Conservation (phyloP, 306 rosid genomes). For the Hylodesmum podocarpum region DNA sequence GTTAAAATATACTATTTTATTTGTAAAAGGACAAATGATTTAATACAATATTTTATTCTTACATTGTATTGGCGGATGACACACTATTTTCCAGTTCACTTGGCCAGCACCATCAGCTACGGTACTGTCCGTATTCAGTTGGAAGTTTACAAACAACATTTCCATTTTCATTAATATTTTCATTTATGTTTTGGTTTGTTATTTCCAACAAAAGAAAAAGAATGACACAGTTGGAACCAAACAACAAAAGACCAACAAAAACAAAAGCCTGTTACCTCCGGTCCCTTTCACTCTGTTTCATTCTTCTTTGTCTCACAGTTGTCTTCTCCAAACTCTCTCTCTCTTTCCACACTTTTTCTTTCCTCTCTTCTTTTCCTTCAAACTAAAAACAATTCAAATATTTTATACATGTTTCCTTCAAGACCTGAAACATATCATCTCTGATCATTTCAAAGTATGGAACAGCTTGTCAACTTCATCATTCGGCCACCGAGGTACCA, state of each 20-base stretch:
- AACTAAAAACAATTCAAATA: not conserved
- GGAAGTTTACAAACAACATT: constrained; percentile 1
- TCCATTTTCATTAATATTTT: not conserved
- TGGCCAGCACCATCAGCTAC: not conserved
- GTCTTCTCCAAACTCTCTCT: constrained; percentile 5
- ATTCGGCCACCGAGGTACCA: constrained; percentile 50
- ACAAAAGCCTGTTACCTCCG: constrained; percentile 29
- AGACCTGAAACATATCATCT: constrained; percentile 27
- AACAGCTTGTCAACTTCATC: constrained; percentile 50
- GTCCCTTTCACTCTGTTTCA: constrained; percentile 31
- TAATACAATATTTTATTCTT: not conserved
- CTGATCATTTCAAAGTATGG: constrained; percentile 46
- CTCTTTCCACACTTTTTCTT: constrained; percentile 5
- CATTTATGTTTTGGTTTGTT: not conserved
- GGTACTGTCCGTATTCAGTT: not conserved
- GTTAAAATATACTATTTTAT: not conserved
- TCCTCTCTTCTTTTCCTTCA: constrained; percentile 3
- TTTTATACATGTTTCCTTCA: not conserved
- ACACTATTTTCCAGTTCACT: not conserved
- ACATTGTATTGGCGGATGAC: not conserved
- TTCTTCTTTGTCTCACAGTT: constrained; percentile 37
- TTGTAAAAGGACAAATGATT: not conserved
- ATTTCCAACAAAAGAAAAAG: constrained; percentile 26
- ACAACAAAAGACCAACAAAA: constrained; percentile 32
- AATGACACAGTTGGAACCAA: constrained; percentile 21